Conservation (phyloP, 306 rosid genomes). For the Cajanus cajan region DNA sequence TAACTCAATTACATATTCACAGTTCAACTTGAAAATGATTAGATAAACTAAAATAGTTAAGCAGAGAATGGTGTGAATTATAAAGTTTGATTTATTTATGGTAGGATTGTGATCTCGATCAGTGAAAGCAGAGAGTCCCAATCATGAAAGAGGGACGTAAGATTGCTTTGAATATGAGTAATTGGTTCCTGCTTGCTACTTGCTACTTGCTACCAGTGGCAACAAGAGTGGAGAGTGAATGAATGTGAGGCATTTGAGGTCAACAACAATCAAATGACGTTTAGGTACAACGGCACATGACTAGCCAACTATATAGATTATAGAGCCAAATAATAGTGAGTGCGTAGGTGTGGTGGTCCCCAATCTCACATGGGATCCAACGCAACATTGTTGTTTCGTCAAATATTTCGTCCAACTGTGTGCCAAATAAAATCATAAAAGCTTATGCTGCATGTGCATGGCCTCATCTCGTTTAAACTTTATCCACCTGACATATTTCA, state of each 20-base stretch:
- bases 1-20: too few species aligned
- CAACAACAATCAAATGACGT: slow-evolving; percentile 31
- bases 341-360: slow-evolving; percentile 52
- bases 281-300: slow-evolving; percentile 61
- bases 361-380: slow-evolving; percentile 49
- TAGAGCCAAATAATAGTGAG: slow-evolving; percentile 22
- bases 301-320: slow-evolving; percentile 47
- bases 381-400: neutral
- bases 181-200: neutral
- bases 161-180: neutral
- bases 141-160: slow-evolving; percentile 22
- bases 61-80: too few species aligned
- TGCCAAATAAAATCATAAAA: neutral
- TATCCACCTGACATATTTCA: slow-evolving; percentile 30
- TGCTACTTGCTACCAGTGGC: too few species aligned
- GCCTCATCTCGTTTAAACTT: slow-evolving; percentile 1
- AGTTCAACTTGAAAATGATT: too few species aligned
- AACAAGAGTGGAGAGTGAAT: neutral
- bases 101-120: slow-evolving; percentile 24
- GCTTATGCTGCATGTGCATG: slow-evolving; percentile 7
- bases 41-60: too few species aligned
- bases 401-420: neutral
- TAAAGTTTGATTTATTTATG: neutral
- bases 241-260: slow-evolving; percentile 16
- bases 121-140: slow-evolving; percentile 34